Evolutionary conservation across 805 yeast species (phyloP), one percentile per base, ranked within the genome.

Genomic region (Cyberlindnera euphorbiiphila): DNA sequence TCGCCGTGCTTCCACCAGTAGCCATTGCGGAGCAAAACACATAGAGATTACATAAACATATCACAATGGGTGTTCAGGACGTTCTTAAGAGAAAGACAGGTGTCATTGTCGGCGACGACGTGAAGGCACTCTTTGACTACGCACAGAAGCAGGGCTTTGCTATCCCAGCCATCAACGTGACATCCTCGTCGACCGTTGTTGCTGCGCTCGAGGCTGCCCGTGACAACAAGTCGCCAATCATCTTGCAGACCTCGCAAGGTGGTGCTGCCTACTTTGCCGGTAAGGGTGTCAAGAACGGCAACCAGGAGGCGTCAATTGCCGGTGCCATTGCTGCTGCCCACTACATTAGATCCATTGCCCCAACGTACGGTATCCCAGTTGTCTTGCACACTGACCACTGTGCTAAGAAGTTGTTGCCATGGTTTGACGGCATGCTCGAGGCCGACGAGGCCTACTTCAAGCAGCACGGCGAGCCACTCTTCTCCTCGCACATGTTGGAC

Each of bases 241-340:
- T 93, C 65, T 72, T 93, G 64, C 98, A 93, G 74, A 80, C 91
- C 56, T 91, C 98, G 46, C 88, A 93, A 69, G 98, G 98, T 74
- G 98, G 98, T 76, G 95, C 98, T 55, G 98, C 98, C 50, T 93
- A 80, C 86, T 93, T 93, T 66, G 98, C 98, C 51, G 98, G 98
- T 74, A 93, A 93, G 81, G 98, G 98, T 74, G 88, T 93, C 56
- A 75, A 77, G 66, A 93, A 93, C 85, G 75, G 74, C 59, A 82
- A 86, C 75, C 98, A 93, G 74, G 71, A 72, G 60, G 98, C 98
- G 45, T 83, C 98, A 47, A 85, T 93, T 69, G 81, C 80, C 43
- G 98, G 98, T 71, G 70, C 95, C 62, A 64, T 93, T 62, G 96
- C 98, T 57, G 98, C 97, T 62, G 98, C 95, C 50, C 96, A 86